Evolutionary conservation across 139 green algal species (phyloP).

Genomic region (Auxenochlorella pyrenoidosa): DNA sequence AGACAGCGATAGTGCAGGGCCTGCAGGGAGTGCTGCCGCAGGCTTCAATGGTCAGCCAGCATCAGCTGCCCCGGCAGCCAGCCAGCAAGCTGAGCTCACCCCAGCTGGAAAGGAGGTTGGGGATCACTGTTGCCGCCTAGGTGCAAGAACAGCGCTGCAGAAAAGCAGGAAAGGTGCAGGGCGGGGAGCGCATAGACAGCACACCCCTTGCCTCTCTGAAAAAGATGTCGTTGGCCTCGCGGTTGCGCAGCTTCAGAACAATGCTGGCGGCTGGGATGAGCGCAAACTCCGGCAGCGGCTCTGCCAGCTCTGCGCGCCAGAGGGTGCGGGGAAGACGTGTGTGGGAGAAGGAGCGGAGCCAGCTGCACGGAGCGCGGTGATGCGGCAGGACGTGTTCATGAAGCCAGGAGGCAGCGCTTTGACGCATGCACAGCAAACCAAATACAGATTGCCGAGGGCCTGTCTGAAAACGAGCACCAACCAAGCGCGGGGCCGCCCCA

Average conservation of each 20-base stretch:
- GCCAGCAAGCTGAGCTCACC: not conserved
- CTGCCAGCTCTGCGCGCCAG: conserved; percentile 26
- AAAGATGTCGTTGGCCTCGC: conserved; percentile 55
- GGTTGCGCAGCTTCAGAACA: conserved; percentile 53
- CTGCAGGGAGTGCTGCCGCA: not conserved
- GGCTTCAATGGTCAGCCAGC: no score
- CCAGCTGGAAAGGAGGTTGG: not conserved
- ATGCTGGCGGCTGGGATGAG: conserved; percentile 44
- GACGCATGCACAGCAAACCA: no score
- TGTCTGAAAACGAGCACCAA: not conserved
- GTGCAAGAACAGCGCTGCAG: not conserved
- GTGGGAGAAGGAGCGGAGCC: no score
- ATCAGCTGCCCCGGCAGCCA: not conserved
- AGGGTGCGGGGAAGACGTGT: no score
- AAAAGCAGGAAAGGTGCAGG: not conserved
- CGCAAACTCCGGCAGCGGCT: conserved; percentile 44
- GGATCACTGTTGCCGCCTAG: no score
- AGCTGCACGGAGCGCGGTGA: no score
- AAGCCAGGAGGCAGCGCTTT: no score
- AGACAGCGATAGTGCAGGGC: no score
- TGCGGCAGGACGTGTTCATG: not conserved
- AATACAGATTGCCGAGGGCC: not conserved
- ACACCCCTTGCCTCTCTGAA: conserved; percentile 33
- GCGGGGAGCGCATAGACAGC: not conserved
- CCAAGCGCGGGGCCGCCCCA: not conserved